phyloP scores from a whole-genome alignment of 495 filamentous ascomycete species.

The Acidomyces sp. region DNA sequence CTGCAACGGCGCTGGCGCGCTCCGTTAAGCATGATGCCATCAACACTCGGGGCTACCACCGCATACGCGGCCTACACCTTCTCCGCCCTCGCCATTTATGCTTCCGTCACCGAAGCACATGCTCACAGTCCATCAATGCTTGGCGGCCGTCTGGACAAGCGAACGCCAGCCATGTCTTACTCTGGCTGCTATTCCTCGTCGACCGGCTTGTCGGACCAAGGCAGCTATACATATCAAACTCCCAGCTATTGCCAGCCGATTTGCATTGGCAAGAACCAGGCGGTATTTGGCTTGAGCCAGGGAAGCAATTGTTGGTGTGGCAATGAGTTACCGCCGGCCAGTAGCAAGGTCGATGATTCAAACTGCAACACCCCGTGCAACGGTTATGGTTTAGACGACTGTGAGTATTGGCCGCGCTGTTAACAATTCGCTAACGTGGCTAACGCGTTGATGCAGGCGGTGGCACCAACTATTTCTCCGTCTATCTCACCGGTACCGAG shows the following conservation, averaged over 20 bases:
- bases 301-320: conserved; percentile 50
- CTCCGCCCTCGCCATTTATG: conserved; percentile 3
- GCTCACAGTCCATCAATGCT: conserved; percentile 1
- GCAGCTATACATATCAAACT: conserved; percentile 28
- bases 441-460: conserved; percentile 39
- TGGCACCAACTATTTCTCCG: conserved; percentile 31
- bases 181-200: conserved; percentile 34
- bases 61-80: conserved; percentile 3
- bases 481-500: conserved; percentile 41
- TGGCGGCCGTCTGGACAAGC: not conserved
- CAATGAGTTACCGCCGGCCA: conserved; percentile 38
- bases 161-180: conserved; percentile 11
- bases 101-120: not conserved
- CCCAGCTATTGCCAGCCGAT: conserved; percentile 31
- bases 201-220: conserved; percentile 27
- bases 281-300: conserved; percentile 32
- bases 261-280: conserved; percentile 24
- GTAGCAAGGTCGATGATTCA: conserved; percentile 33
- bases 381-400: conserved; percentile 40
- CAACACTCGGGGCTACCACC: conserved; percentile 10
- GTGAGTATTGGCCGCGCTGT: conserved; percentile 36
- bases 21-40: conserved; percentile 14
- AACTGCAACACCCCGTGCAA: conserved; percentile 45
- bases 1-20: conserved; percentile 11
- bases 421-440: conserved; percentile 3